Conservation (phyloP, 768 basidiomycete species). For the Calocera viscosa region DNA sequence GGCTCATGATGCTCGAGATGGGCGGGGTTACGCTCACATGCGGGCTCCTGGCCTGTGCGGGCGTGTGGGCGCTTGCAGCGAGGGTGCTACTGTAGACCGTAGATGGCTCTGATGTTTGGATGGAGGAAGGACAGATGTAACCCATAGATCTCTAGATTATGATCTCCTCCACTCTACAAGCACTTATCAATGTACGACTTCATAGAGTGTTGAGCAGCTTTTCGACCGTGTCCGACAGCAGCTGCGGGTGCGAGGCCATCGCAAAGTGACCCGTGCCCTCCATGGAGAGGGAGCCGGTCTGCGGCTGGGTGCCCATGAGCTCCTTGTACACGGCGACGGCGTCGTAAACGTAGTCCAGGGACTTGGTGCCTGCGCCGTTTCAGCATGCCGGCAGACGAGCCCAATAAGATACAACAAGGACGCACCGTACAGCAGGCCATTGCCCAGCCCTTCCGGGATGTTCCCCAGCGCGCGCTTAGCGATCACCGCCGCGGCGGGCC, state of each 20-base stretch:
- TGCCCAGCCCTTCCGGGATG: background rate
- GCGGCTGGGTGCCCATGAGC: background rate
- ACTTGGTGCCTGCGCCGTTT: conserved; percentile 7
- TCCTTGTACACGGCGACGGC: background rate
- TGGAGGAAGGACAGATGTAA: background rate
- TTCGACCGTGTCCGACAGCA: background rate
- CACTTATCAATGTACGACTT: background rate
- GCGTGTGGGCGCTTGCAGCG: background rate
- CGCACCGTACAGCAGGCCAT: background rate
- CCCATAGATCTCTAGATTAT: background rate
- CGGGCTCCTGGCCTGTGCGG: background rate
- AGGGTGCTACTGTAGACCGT: background rate
- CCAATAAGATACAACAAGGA: too few relatives aligned
- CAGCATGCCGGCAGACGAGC: too few relatives aligned
- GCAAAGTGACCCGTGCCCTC: conserved; percentile 6
- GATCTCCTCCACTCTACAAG: background rate
- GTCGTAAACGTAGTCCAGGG: background rate
- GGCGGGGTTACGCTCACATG: background rate
- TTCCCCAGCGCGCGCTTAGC: background rate
- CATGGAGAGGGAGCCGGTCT: background rate
- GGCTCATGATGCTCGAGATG: background rate
- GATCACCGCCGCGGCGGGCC: background rate
- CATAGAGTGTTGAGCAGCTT: background rate
- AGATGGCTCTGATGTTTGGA: too few relatives aligned
- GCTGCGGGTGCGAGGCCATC: background rate